These are phyloP conservation scores for Colletotrichum tofieldiae DNA, from an alignment of 2,329 filamentous ascomycete species.

Conservation along the genomic window DNA sequence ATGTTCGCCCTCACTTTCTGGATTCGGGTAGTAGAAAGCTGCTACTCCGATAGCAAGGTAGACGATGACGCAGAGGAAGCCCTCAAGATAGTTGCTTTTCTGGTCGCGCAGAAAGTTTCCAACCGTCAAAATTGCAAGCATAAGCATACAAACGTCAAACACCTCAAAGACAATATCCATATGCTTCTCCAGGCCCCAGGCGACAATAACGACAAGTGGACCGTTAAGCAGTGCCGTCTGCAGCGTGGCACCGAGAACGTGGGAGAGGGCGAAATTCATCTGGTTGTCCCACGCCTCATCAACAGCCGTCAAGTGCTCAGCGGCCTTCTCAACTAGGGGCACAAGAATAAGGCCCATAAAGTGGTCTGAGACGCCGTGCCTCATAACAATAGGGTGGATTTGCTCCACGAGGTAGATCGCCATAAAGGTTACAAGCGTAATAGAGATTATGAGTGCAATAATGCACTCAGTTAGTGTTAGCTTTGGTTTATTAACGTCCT, in stretches of 20 bases:
- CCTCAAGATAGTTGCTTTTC: constrained; percentile 93
- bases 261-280: constrained; percentile 88
- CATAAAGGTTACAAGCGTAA: constrained; percentile 82
- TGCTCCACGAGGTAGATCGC: constrained; percentile 83
- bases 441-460: constrained; percentile 74
- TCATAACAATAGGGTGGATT: constrained; percentile 72
- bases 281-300: constrained; percentile 88
- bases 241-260: constrained; percentile 88
- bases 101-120: constrained; percentile 90
- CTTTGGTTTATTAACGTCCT: constrained; percentile 74
- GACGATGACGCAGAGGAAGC: constrained; percentile 82
- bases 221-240: constrained; percentile 93
- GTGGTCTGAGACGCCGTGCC: constrained; percentile 65
- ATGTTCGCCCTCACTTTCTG: constrained; percentile 40
- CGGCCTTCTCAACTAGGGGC: constrained; percentile 87
- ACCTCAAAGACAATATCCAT: constrained; percentile 90
- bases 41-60: constrained; percentile 74
- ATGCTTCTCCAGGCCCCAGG: constrained; percentile 79
- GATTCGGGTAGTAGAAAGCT: constrained; percentile 70
- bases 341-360: constrained; percentile 82
- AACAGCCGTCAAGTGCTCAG: constrained; percentile 87
- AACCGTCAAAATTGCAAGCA: constrained; percentile 88
- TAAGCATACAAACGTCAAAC: constrained; percentile 86
- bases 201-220: constrained; percentile 85
- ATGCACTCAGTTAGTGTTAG: constrained; percentile 83